Base-by-base conservation (phyloP, 441 rosid genomes). In the Macaranga tanarius region DNA sequence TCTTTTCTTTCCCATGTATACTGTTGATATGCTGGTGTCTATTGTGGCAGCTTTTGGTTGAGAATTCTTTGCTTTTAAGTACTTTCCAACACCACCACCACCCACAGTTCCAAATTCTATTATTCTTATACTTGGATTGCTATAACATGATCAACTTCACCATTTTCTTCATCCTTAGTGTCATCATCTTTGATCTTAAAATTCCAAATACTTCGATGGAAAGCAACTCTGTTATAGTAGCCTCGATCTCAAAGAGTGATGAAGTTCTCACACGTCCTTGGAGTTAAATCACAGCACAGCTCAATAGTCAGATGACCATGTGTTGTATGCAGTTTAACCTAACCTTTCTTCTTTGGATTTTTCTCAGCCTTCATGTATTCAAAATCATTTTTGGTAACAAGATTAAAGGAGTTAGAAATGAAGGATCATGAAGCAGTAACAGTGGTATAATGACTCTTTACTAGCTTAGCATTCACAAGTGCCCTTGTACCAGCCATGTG, bases 381-480 rank as follows among this genome's bases (percentile, higher is more conserved):
- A 66, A 79, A 95, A 12, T 95, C 96, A 79, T 95, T 95, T 78
- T 84, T 73, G 10, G 99, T 92, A 38, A 95, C 95, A 57, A 98
- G 98, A 73, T 89, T 91, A 86, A 84, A 95, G 22, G 93, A 83
- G 48, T 92, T 90, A 76, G 97, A 95, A 74, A 98, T 95, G 79
- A 92, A 95, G 73, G 98, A 95, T 76, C 98, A 84, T 57, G 99
- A 91, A 57, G 98, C 96, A 80, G 99, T 96, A 71, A 97, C 96
- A 12, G 93, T 89, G 28, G 97, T 91, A 69, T 74, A 95, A 63
- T 82, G 89, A 76, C 99, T 91, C 83, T 88, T 95, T 52, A 95
- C 99, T 96, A 92, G 62, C 76, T 82, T 91, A 17, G 93, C 83
- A 83, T 92, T 95, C 74, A 95, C 85, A 75, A 92, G 96, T 67